Evolutionary conservation across 2,329 filamentous ascomycete species (phyloP), one percentile per base, ranked within the genome.

Genomic region (Daldinia sp.): DNA sequence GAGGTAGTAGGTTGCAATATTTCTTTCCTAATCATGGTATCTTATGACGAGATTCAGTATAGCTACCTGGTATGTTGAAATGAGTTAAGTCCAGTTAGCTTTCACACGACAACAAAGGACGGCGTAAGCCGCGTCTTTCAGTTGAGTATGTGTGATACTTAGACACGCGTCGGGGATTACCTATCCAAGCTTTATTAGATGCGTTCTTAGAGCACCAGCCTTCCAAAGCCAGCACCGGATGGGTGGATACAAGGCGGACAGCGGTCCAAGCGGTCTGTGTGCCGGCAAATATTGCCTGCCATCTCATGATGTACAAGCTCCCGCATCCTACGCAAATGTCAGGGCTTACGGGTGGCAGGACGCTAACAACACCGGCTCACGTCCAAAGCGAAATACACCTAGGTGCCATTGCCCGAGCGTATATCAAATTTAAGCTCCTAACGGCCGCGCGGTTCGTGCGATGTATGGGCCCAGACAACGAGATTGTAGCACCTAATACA

Each of bases 251-350:
- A 55, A 64, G 69, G 48, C 60, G 50, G 64, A 53, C 48, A 59
- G 9, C 44, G 46, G 41, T 60, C 61, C 23, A 50, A 64, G 59
- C 46, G 67, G 61, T 59, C 63, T 67, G 51, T 65, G 61, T 65
- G n/a, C 58, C 58, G 55, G 55, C 46, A 59, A 53, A 62, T 56
- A 30, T 60, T 64, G 35, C 63, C 68, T 59, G 35, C 3, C 44
- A 63, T 54, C 30, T 61, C 50, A 60, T 67, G 54, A 67, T 67
- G 54, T 33, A 69, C 58, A 35, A 70, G 54, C 37, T 63, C 37
- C 59, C 65, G 44, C 44, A 23, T 58, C 60, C 58, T 46, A 58
- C 62, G 15, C 61, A 63, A 23, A 59, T 57, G 44, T 33, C 33
- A 58, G 42, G 41, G 48, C 59, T 55, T 28, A 28, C 39, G 10